These are phyloP conservation scores for Colletotrichum godetiae DNA, from an alignment of 2,329 filamentous ascomycete genomes.

Conservation along the genomic window DNA sequence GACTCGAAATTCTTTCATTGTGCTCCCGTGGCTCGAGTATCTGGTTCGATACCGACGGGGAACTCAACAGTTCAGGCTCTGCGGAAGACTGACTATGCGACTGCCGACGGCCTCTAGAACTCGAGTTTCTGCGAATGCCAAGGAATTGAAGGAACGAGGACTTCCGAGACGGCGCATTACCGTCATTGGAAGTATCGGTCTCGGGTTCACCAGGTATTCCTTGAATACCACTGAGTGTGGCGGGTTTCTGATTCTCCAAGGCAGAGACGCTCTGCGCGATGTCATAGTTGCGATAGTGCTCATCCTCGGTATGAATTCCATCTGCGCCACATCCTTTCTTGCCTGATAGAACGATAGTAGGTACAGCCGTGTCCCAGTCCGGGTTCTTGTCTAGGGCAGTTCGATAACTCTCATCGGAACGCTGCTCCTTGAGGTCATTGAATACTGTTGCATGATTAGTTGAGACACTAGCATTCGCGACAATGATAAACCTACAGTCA, in stretches of 20 bases:
- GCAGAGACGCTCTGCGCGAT: slow-evolving; percentile 46
- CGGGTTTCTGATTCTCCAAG: slow-evolving; percentile 44
- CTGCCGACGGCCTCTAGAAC: slow-evolving; percentile 15
- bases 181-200: neutral
- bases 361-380: neutral
- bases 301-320: slow-evolving; percentile 51
- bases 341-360: neutral
- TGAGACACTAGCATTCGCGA: too few relatives aligned
- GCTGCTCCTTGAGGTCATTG: neutral
- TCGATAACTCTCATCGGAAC: slow-evolving; percentile 41
- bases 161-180: neutral
- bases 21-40: slow-evolving; percentile 8
- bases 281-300: slow-evolving; percentile 51
- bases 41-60: neutral
- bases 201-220: slow-evolving; percentile 49
- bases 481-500: slow-evolving; percentile 40
- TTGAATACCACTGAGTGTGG: slow-evolving; percentile 50
- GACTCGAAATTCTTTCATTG: slow-evolving; percentile 35
- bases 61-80: neutral
- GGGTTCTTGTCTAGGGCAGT: slow-evolving; percentile 39
- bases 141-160: slow-evolving; percentile 19
- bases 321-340: slow-evolving; percentile 33
- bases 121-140: slow-evolving; percentile 1
- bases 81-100: slow-evolving; percentile 25
- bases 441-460: neutral